Base-by-base conservation (phyloP, 78 protist genomes). In the Polysphondylium violaceum region DNA sequence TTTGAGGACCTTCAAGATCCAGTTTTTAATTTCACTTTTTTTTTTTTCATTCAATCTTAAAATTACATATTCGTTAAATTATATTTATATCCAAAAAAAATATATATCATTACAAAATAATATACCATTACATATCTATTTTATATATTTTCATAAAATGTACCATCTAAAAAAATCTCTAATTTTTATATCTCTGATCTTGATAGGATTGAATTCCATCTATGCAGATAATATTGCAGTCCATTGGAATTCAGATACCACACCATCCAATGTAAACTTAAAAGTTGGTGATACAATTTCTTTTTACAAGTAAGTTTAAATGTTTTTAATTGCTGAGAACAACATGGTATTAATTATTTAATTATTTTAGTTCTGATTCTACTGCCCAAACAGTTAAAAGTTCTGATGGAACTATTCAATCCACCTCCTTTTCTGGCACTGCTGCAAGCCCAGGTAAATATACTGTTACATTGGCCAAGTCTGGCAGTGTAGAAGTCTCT, bases 211-310 rank as follows among this genome's bases (percentile, higher is more conserved):
- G 51, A 14, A 14, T 47, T 72, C 50, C 50, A 31, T 31, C 27
- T 50, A 3, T 27, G 27, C 11, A 74, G 79, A 55, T 29, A 35
- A 29, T 50, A 55, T 65, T 29, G 73, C 73, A 38, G 77, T 68
- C 35, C 19, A 51, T 81, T 81, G 89, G 89, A 81, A 81, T 81
- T 19, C 41, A 36, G 47, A 38, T 36, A 23, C 72, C 23, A 19
- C 21, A 17, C 0, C 59, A 41, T 4, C 23, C 35, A 27, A 17
- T 29, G 12, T 81, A 27, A 51, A 56, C 6, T 33, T 38, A 19
- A 35, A 81, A 40, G 44, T 55, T 40, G 89, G 89, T 33, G 89
- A 81, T 68, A 55, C 78, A 17, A 55, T 81, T 7, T 16, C 44
- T 33, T 81, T 81, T 58, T 81, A 81, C n/a, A n/a, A n/a, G n/a